Evolutionary conservation across 2,329 filamentous ascomycete species (phyloP).

Genomic region (Cytospora piceae): DNA sequence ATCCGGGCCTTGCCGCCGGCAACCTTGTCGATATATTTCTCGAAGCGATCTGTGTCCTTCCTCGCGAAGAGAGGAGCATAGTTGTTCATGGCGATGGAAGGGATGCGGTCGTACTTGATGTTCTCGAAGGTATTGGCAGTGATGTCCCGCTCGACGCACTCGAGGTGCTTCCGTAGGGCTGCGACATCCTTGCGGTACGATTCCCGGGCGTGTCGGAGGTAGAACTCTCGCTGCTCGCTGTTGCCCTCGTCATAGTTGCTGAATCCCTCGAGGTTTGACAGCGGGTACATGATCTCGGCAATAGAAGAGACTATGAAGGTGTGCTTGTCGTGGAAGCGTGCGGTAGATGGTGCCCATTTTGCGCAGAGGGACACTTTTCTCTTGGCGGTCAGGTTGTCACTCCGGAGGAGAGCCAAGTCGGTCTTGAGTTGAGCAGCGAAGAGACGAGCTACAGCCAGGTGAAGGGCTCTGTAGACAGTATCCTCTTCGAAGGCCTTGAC

Average conservation of each 20-base stretch:
- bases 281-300: constrained; percentile 56
- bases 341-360: constrained; percentile 63
- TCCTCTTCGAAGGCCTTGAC: constrained; percentile 46
- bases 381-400: constrained; percentile 44
- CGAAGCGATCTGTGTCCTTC: constrained; percentile 56
- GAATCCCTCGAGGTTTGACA: constrained; percentile 37
- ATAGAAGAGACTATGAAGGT: constrained; percentile 61
- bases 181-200: constrained; percentile 56
- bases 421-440: constrained; percentile 58
- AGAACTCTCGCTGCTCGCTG: constrained; percentile 47
- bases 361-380: constrained; percentile 57
- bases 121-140: constrained; percentile 48
- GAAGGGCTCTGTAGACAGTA: constrained; percentile 53
- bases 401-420: constrained; percentile 49
- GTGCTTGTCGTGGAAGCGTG: constrained; percentile 60
- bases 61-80: constrained; percentile 53
- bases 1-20: constrained; percentile 52
- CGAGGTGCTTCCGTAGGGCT: constrained; percentile 55
- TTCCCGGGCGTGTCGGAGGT: constrained; percentile 58
- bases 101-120: constrained; percentile 61
- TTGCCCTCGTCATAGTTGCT: constrained; percentile 38
- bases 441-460: constrained; percentile 57
- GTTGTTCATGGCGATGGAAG: constrained; percentile 59
- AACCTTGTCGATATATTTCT: constrained; percentile 53
- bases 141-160: constrained; percentile 58